These are phyloP conservation scores for Capsicum rhomboideum DNA, from an alignment of 257 asterid genomes.

Conservation along the genomic window DNA sequence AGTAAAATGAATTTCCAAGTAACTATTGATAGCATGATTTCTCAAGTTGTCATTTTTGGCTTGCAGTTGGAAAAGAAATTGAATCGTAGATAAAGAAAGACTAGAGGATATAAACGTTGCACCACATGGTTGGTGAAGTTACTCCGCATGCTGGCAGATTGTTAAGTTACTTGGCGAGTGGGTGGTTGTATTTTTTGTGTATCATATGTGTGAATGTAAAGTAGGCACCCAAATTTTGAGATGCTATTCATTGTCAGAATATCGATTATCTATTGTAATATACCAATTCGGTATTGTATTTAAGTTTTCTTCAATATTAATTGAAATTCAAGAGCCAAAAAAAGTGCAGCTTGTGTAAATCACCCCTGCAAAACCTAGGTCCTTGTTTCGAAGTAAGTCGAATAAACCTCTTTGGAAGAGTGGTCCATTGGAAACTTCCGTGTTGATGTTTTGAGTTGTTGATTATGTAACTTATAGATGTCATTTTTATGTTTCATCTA, in stretches of 20 bases:
- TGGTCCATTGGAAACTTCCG: neutral
- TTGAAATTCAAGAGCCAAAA: neutral
- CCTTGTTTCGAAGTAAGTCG: neutral
- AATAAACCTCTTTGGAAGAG: neutral
- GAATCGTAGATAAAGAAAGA: conserved; percentile 8
- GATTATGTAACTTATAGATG: neutral
- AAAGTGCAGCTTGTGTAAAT: neutral
- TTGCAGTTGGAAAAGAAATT: conserved; percentile 72
- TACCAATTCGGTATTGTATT: neutral
- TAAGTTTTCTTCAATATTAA: neutral
- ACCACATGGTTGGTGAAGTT: neutral
- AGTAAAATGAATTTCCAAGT: neutral
- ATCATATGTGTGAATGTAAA: conserved; percentile 18
- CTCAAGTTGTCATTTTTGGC: neutral
- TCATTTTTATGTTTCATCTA: neutral
- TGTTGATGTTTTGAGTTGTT: neutral
- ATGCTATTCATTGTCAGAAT: conserved; percentile 10
- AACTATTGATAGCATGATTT: neutral
- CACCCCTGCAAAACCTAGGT: neutral
- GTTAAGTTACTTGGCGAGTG: neutral
- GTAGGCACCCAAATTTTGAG: conserved; percentile 19
- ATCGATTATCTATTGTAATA: conserved; percentile 11
- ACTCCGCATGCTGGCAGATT: neutral
- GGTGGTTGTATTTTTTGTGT: conserved; percentile 3
- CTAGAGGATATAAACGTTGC: neutral